Conservation (phyloP, 108 stramenopile genomes). For the Hondaea fermentalgiana region DNA sequence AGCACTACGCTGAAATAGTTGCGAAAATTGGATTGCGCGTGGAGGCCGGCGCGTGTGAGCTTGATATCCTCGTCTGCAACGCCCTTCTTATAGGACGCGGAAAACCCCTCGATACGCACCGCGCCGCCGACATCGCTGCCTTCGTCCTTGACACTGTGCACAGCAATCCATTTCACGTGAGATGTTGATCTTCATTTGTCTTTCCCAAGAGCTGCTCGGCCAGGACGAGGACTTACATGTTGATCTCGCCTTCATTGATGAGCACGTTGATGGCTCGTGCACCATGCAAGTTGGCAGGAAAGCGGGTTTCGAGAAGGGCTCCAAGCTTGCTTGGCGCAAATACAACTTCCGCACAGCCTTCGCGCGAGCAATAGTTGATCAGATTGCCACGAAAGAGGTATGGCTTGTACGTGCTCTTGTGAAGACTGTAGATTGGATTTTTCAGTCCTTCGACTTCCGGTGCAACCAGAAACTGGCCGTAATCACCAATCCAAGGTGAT, state of each 20-base stretch:
- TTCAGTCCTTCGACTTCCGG: not conserved
- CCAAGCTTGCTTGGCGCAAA: not conserved
- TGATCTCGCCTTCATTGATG: not conserved
- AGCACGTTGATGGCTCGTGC: not conserved
- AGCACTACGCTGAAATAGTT: not conserved
- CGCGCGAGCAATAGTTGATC: not conserved
- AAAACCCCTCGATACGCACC: not conserved
- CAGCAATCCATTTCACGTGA: too few species aligned
- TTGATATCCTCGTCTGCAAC: not conserved
- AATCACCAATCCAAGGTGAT: constrained; percentile 34
- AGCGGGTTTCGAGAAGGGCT: not conserved
- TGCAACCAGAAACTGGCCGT: not conserved
- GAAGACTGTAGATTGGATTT: not conserved
- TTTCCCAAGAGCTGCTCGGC: too few species aligned
- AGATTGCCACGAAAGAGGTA: not conserved
- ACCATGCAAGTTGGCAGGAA: not conserved
- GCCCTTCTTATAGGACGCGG: not conserved
- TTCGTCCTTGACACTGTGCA: too few species aligned
- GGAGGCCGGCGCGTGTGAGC: not conserved
- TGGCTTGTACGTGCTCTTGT: not conserved
- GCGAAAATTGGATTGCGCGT: not conserved
- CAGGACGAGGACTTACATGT: not conserved
- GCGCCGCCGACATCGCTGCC: not conserved
- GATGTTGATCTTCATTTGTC: too few species aligned
- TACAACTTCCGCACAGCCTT: not conserved